Conservation (phyloP, 1,284 basidiomycete species). For the Tylopilus sp. region DNA sequence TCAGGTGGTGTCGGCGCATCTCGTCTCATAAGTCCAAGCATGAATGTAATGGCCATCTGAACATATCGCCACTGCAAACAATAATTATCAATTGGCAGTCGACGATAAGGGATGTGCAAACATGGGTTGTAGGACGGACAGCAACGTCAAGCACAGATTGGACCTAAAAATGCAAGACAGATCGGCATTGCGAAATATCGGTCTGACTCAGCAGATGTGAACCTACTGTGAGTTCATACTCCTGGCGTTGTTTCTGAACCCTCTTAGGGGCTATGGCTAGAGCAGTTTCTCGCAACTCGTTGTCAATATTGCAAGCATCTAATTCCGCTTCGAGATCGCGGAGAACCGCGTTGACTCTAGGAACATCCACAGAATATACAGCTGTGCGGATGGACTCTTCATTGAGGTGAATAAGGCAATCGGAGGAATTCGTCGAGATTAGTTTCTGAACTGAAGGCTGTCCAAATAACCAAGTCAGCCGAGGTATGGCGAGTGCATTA, state of each 20-base stretch:
- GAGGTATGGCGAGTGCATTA: neutral
- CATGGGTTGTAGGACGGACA: conserved; percentile 62
- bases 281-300: conserved; percentile 42
- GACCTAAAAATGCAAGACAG: conserved; percentile 39
- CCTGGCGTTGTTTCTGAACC: conserved; percentile 39
- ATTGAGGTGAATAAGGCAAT: conserved; percentile 54
- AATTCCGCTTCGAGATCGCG: conserved; percentile 49
- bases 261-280: conserved; percentile 40
- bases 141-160: conserved; percentile 67
- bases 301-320: conserved; percentile 40
- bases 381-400: conserved; percentile 62
- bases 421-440: conserved; percentile 67
- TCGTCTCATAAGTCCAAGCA: conserved; percentile 70
- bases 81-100: conserved; percentile 2
- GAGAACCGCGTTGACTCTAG: conserved; percentile 44
- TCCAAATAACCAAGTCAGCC: conserved; percentile 8
- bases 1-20: conserved; percentile 65
- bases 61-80: conserved; percentile 80
- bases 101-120: conserved; percentile 34
- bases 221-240: conserved; percentile 49
- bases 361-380: conserved; percentile 47
- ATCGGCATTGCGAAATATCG: conserved; percentile 4
- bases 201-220: neutral
- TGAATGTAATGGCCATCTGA: conserved; percentile 71
- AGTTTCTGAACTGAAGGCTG: conserved; percentile 90